Evolutionary conservation across 352 stramenopile genomes (phyloP).

Genomic region (Phytophthora melonis): DNA sequence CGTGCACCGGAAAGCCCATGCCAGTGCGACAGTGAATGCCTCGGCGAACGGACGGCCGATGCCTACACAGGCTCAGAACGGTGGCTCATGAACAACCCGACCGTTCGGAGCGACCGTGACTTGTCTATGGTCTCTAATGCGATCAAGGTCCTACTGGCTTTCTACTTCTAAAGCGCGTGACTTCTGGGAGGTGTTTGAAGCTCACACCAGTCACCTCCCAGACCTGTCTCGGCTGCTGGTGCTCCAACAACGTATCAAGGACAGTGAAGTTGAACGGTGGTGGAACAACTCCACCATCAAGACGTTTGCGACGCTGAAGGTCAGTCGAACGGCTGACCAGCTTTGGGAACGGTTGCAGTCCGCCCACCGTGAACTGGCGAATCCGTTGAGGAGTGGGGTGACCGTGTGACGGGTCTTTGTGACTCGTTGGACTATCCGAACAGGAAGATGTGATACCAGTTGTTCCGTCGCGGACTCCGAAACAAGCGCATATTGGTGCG

Average conservation of each 20-base stretch:
- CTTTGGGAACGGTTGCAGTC: background rate
- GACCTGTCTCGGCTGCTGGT: no score
- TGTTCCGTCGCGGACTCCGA: background rate
- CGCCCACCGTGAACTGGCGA: background rate
- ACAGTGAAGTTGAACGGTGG: background rate
- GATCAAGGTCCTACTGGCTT: background rate
- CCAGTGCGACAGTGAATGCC: no score
- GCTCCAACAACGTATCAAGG: no score
- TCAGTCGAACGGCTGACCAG: background rate
- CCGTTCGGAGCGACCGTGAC: background rate
- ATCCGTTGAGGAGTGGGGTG: background rate
- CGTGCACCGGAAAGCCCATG: no score
- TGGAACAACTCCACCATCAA: background rate
- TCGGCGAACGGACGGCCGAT: no score
- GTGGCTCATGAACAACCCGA: background rate
- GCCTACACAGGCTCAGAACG: background rate
- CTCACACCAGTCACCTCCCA: background rate
- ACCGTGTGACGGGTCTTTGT: background rate
- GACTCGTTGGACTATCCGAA: slow-evolving; percentile 13
- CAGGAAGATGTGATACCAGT: background rate
- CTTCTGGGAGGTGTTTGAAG: background rate
- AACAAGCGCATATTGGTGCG: slow-evolving; percentile 4
- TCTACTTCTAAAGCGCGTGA: background rate
- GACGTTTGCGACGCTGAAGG: background rate
- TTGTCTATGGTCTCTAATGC: background rate